Percentiles rank a stretch among this genome's conserved stretches.
Evolutionary conservation across 345 rosid genomes (phyloP).

Genomic region (Gossypium mustelinum): DNA sequence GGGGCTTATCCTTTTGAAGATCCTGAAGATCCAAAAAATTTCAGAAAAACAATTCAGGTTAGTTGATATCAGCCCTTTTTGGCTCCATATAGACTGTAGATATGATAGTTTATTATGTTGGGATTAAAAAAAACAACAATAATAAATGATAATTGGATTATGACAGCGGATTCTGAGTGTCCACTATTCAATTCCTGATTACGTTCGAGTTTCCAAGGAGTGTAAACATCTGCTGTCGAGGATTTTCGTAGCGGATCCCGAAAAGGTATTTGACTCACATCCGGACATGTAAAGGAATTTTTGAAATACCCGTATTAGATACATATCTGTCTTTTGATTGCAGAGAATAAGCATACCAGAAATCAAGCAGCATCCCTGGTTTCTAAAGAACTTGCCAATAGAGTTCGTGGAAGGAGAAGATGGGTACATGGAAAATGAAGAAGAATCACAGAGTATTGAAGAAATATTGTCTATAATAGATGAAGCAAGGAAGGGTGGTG

Average conservation of each 20-base stretch:
- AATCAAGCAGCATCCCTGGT: constrained; percentile 66
- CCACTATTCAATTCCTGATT: constrained; percentile 83
- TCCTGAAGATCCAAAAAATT: constrained; percentile 69
- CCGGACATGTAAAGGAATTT: neutral
- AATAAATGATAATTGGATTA: neutral
- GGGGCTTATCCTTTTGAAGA: constrained; percentile 91
- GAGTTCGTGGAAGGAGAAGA: constrained; percentile 45
- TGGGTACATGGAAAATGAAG: constrained; percentile 21
- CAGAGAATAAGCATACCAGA: constrained; percentile 71
- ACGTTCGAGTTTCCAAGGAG: constrained; percentile 70
- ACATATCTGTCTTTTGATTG: neutral
- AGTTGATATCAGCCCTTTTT: neutral
- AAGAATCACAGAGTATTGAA: constrained; percentile 52
- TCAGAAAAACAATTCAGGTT: constrained; percentile 75
- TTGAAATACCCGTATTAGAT: neutral
- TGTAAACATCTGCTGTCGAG: constrained; percentile 77
- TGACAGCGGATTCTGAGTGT: constrained; percentile 86
- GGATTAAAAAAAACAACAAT: neutral
- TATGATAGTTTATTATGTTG: constrained; percentile 12
- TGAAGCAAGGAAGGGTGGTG: constrained; percentile 62
- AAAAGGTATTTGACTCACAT: constrained; percentile 27
- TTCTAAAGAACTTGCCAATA: constrained; percentile 42
- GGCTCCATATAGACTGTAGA: neutral
- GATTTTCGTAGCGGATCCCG: constrained; percentile 77
- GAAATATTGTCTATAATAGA: constrained; percentile 59